These are phyloP conservation scores for Penicillium cinerascens DNA, from an alignment of 495 filamentous ascomycete species.

Conservation along the genomic window DNA sequence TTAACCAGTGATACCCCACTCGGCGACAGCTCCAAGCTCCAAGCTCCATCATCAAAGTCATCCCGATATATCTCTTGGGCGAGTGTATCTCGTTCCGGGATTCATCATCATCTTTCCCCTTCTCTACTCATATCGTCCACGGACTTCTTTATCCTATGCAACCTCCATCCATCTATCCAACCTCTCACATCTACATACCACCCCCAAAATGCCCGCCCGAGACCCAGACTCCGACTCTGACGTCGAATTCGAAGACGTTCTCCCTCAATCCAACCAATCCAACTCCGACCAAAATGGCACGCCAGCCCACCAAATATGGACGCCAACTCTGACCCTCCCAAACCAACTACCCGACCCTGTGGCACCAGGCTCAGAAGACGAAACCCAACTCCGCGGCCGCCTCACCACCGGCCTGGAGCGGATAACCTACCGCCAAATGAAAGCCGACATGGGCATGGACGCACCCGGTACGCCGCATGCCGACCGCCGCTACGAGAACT, in stretches of 20 bases:
- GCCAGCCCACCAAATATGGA: slow-evolving; percentile 4
- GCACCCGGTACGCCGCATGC: slow-evolving; percentile 42
- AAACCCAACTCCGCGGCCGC: slow-evolving; percentile 45
- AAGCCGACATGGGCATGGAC: slow-evolving; percentile 55
- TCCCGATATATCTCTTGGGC: background rate
- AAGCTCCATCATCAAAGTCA: background rate
- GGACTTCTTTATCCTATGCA: background rate
- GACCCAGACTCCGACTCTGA: slow-evolving; percentile 14
- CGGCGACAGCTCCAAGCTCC: background rate
- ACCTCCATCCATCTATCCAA: background rate
- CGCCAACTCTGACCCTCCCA: slow-evolving; percentile 14
- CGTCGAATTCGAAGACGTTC: slow-evolving; percentile 26
- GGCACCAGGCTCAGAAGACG: slow-evolving; percentile 68
- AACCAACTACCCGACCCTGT: slow-evolving; percentile 53
- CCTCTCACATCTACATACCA: background rate
- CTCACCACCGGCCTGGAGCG: slow-evolving; percentile 18
- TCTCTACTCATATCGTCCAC: background rate
- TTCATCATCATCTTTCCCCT: background rate
- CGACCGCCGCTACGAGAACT: slow-evolving; percentile 59
- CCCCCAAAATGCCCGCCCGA: slow-evolving; percentile 4
- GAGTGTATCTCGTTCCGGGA: background rate
- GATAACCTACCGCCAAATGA: slow-evolving; percentile 48
- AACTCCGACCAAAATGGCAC: background rate
- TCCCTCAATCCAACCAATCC: background rate
- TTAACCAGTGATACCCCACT: background rate